Base-by-base conservation (phyloP, 192 early-diverging fungal species). In the Lobulomyces angularis region DNA sequence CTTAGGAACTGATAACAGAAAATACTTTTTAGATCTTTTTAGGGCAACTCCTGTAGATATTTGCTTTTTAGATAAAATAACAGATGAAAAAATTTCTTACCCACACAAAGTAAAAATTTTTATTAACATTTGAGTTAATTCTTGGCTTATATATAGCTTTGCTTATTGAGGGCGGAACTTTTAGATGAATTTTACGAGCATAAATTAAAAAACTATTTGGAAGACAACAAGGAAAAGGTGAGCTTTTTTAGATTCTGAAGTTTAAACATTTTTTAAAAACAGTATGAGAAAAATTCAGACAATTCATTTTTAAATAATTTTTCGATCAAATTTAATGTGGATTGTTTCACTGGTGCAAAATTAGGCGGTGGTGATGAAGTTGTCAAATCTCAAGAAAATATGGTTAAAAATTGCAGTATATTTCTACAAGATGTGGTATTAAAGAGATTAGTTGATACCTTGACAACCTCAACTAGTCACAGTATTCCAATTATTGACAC, bases 21-120 rank as follows among this genome's bases (percentile, higher is more conserved):
- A 80, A 26, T 97, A 97, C 58, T 48, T 97, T 21, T 56, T 97
- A 51, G 94, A 97, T 61, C 65, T 96, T 37, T 90, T 84, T 65
- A 80, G 94, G 27, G 55, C 92, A 33, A 83, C 81, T 11, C 91
- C 94, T 16, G 74, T 88, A 31, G 94, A 97, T 59, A 69, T 88
- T 37, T 77, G 77, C 45, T 98, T 98, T 56, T 61, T 80, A 40
- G 88, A 92, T 38, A 56, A 57, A 24, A 80, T 77, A 46, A 30
- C 28, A 22, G 75, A 61, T 41, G 61, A 74, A 37, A 54, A 5
- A 43, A 44, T 9, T 48, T 20, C 27, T 51, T 74, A 31, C 80
- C 80, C 5, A 59, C 60, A n/a, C n/a, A n/a, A n/a, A n/a, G n/a
- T n/a, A n/a, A n/a, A n/a, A n/a, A n/a, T n/a, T n/a, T n/a, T n/a